Conservation (phyloP, 257 asterid species). For the Solanum ossicruentum region DNA sequence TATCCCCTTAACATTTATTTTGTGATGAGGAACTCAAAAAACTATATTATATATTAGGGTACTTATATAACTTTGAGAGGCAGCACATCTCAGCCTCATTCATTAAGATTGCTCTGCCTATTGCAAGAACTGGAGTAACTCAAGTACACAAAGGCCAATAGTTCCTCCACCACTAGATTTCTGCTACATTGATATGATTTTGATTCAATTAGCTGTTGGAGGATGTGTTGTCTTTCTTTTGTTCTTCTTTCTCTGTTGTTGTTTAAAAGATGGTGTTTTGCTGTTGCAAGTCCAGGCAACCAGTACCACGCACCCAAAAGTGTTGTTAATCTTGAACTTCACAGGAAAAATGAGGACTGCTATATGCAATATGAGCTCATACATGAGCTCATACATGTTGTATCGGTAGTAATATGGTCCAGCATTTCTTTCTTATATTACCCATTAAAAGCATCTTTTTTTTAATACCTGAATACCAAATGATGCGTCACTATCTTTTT, state of each 20-base stretch:
- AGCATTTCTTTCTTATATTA: not conserved
- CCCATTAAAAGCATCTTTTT: not conserved
- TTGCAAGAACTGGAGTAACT: not conserved
- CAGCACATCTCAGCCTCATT: not conserved
- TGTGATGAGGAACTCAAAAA: not conserved
- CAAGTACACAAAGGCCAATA: not conserved
- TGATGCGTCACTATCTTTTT: not conserved
- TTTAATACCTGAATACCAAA: not conserved
- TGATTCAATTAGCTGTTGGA: not conserved
- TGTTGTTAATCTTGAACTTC: not conserved
- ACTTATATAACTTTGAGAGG: not conserved
- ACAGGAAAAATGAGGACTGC: not conserved
- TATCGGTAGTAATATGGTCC: not conserved
- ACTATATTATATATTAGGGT: not conserved
- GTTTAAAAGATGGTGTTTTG: not conserved
- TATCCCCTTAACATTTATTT: not conserved
- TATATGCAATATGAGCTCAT: not conserved
- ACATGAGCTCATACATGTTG: not conserved
- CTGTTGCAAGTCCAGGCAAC: not conserved
- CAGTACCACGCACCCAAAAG: not conserved
- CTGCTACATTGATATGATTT: not conserved
- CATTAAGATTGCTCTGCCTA: not conserved
- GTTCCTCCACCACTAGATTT: not conserved
- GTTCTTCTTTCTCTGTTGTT: not conserved
- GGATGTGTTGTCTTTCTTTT: not conserved